A percentile compares a stretch with the other conserved stretches of the same genome.
Evolutionary conservation across 192 early-diverging fungal species (phyloP).

Genomic region (Gonapodya prolifera): DNA sequence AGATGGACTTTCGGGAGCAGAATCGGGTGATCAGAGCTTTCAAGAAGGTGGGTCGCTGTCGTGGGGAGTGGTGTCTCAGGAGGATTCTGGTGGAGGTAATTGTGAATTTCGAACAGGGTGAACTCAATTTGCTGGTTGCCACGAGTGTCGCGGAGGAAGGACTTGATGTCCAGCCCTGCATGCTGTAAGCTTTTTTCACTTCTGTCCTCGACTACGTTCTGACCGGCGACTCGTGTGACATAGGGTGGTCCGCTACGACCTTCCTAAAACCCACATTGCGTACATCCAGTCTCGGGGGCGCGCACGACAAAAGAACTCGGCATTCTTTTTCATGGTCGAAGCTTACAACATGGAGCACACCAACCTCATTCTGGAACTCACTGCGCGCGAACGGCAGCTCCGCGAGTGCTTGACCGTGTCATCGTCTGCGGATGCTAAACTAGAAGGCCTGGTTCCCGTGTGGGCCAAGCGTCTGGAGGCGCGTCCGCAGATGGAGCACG

Average conservation of each 20-base stretch:
- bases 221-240: not conserved
- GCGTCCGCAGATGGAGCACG: not conserved
- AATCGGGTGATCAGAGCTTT: slow-evolving; percentile 11
- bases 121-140: slow-evolving; percentile 68
- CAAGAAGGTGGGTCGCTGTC: slow-evolving; percentile 3
- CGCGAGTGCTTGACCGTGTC: slow-evolving; percentile 25
- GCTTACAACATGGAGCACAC: slow-evolving; percentile 24
- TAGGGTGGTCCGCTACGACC: slow-evolving; percentile 49
- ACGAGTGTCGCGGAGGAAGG: slow-evolving; percentile 95
- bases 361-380: slow-evolving; percentile 20
- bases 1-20: slow-evolving; percentile 42
- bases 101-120: slow-evolving; percentile 46
- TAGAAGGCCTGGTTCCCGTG: not conserved
- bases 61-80: not conserved
- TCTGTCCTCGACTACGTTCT: not conserved
- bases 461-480: not conserved
- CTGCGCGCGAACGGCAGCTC: slow-evolving; percentile 39
- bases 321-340: slow-evolving; percentile 64
- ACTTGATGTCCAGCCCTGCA: slow-evolving; percentile 85
- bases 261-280: slow-evolving; percentile 54
- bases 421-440: not conserved
- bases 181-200: slow-evolving; percentile 59
- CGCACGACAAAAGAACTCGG: slow-evolving; percentile 56
- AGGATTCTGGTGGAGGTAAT: slow-evolving; percentile 28
- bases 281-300: slow-evolving; percentile 87